Evolutionary conservation across 2,329 filamentous ascomycete species (phyloP).

Genomic region (Fusarium sp.): DNA sequence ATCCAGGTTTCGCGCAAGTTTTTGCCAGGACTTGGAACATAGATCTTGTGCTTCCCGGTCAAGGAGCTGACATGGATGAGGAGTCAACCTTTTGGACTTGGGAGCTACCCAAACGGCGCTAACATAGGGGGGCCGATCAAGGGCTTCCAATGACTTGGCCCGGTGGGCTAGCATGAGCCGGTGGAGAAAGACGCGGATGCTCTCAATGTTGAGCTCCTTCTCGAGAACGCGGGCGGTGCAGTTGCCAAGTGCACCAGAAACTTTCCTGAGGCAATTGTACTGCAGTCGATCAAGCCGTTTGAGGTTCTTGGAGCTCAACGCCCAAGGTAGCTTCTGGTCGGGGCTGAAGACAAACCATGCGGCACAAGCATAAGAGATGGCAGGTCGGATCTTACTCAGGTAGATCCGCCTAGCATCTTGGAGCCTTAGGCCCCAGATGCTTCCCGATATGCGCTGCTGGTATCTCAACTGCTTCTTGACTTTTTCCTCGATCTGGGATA

Average conservation of each 20-base stretch:
- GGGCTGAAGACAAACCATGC: conserved; percentile 2
- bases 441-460: neutral
- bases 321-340: neutral
- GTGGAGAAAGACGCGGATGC: neutral
- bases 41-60: neutral
- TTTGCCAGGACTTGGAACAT: neutral
- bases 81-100: neutral
- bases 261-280: neutral
- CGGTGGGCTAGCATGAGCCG: neutral
- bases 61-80: neutral
- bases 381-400: conserved; percentile 6
- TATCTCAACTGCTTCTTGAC: neutral
- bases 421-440: neutral
- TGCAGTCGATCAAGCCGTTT: neutral
- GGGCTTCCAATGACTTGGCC: neutral
- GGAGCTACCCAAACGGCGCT: neutral
- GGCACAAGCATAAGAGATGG: conserved; percentile 10
- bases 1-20: neutral
- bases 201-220: conserved; percentile 11
- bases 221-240: neutral
- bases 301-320: neutral
- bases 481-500: neutral
- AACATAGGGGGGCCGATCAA: neutral
- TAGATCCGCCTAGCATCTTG: neutral
- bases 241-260: neutral